These are phyloP conservation scores for Backusella circina DNA, from an alignment of 192 early-diverging fungal species.

Conservation along the genomic window DNA sequence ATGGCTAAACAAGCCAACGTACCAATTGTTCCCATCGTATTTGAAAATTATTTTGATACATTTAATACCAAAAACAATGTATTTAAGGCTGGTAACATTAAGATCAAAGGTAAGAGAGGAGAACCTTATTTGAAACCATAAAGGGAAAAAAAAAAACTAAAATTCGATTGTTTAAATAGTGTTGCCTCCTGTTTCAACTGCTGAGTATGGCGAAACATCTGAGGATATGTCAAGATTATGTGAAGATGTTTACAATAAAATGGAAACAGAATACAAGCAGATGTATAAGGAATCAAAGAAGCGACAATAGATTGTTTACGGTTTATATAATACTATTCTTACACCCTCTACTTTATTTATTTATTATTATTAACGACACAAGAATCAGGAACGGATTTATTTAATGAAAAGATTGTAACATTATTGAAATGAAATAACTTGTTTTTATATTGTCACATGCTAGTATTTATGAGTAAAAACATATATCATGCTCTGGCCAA, in stretches of 20 bases:
- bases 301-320: background rate
- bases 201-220: constrained; percentile 24
- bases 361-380: background rate
- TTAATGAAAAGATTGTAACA: too few relatives aligned
- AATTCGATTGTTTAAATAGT: constrained; percentile 15
- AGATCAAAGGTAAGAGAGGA: constrained; percentile 46
- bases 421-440: too few relatives aligned
- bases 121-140: background rate
- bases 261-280: constrained; percentile 47
- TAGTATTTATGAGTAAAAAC: too few relatives aligned
- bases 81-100: constrained; percentile 51
- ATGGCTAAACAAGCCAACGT: constrained; percentile 79
- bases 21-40: constrained; percentile 88
- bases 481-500: background rate
- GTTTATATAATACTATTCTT: background rate
- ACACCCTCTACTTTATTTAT: background rate
- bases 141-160: background rate
- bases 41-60: constrained; percentile 60
- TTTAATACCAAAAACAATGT: constrained; percentile 49
- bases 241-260: constrained; percentile 40
- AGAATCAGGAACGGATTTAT: too few relatives aligned
- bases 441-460: too few relatives aligned
- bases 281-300: constrained; percentile 30
- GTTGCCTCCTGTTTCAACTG: constrained; percentile 48
- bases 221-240: constrained; percentile 43